These are phyloP conservation scores for Alnus rubra DNA, from an alignment of 306 rosid species.

Conservation along the genomic window DNA sequence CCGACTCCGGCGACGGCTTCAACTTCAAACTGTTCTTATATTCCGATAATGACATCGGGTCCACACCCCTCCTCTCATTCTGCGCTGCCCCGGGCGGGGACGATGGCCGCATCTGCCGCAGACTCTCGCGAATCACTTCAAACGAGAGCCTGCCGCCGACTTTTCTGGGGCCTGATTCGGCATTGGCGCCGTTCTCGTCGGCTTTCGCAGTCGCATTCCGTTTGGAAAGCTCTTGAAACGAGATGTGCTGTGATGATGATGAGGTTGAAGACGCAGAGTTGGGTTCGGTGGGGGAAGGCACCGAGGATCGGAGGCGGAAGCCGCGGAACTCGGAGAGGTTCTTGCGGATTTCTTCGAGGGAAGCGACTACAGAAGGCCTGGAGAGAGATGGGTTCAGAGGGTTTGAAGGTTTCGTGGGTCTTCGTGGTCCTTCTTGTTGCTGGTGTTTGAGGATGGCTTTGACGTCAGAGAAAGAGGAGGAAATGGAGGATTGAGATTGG, in stretches of 20 bases:
- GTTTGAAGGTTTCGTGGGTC: neutral
- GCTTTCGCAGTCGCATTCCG: constrained; percentile 14
- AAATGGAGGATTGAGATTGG: constrained; percentile 16
- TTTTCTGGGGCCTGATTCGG: neutral
- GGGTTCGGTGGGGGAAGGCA: constrained; percentile 10
- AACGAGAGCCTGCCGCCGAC: neutral
- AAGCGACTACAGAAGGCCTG: constrained; percentile 2
- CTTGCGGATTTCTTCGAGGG: constrained; percentile 37
- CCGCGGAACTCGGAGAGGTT: constrained; percentile 43
- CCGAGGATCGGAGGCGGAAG: constrained; percentile 25
- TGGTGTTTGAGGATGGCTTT: constrained; percentile 36
- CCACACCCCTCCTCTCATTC: constrained; percentile 9
- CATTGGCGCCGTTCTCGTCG: constrained; percentile 3
- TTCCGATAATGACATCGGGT: constrained; percentile 2
- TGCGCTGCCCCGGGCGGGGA: neutral
- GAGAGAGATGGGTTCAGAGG: neutral
- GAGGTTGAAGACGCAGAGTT: neutral
- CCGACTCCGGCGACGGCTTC: constrained; percentile 11
- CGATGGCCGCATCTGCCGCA: neutral
- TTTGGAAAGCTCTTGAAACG: constrained; percentile 42
- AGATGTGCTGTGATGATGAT: constrained; percentile 20
- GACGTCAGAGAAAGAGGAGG: constrained; percentile 44
- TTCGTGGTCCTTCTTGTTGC: constrained; percentile 5
- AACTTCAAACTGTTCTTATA: constrained; percentile 15
- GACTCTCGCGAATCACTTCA: constrained; percentile 29